These are phyloP conservation scores for Scutellaria baicalensis DNA, from an alignment of 257 asterid genomes.

Conservation along the genomic window DNA sequence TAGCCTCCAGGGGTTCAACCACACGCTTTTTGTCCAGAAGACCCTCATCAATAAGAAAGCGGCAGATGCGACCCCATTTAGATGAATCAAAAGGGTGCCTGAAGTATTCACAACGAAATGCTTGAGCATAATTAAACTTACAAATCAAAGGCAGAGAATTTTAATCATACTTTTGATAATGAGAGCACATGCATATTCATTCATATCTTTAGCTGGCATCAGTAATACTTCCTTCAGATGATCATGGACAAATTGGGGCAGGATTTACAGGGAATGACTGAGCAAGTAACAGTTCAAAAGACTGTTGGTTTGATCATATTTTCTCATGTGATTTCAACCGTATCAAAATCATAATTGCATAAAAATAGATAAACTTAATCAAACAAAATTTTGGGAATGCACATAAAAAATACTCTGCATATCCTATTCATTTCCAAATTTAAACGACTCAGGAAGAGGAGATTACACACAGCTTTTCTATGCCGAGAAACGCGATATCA, in stretches of 20 bases:
- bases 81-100: constrained; percentile 99
- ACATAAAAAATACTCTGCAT: neutral
- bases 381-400: neutral
- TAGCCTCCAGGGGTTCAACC: constrained; percentile 86
- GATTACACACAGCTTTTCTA: constrained; percentile 71
- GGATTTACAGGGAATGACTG: neutral
- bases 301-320: neutral
- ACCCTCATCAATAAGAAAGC: constrained; percentile 58
- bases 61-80: constrained; percentile 95
- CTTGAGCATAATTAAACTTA: neutral
- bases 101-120: constrained; percentile 15
- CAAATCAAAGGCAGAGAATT: neutral
- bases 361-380: neutral
- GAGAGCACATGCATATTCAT: neutral
- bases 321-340: neutral
- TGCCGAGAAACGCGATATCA: constrained; percentile 75
- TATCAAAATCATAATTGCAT: neutral
- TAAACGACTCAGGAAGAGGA: neutral
- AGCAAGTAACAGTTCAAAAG: neutral
- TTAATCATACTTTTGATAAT: neutral
- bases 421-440: neutral
- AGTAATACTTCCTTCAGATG: neutral
- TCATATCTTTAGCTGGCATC: neutral
- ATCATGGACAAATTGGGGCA: neutral
- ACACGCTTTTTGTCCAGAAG: constrained; percentile 47